Conservation (phyloP, 192 early-diverging fungal genomes). For the Podila epigama region DNA sequence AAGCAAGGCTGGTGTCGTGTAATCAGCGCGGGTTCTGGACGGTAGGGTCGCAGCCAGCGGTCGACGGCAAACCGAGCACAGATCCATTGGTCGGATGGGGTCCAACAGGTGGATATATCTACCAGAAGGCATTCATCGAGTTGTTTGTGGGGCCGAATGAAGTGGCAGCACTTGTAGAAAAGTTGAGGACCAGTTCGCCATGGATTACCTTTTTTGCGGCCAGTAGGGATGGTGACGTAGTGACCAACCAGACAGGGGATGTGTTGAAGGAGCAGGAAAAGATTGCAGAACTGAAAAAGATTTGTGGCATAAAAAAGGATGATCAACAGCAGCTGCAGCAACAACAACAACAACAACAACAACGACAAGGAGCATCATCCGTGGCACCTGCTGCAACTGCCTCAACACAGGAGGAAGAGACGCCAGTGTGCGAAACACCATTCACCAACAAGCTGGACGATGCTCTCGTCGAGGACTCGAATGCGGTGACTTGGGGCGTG, state of each 20-base stretch:
- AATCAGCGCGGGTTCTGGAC: constrained; percentile 78
- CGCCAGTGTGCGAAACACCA: constrained; percentile 59
- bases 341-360: background rate
- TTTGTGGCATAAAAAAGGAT: constrained; percentile 60
- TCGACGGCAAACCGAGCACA: constrained; percentile 72
- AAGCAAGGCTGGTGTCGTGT: constrained; percentile 58
- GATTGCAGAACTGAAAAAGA: constrained; percentile 55
- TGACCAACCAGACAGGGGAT: constrained; percentile 28
- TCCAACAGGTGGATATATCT: constrained; percentile 82
- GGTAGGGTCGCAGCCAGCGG: constrained; percentile 84
- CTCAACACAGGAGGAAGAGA: background rate
- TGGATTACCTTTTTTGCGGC: constrained; percentile 92
- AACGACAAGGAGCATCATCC: background rate
- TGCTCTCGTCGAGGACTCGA: constrained; percentile 62
- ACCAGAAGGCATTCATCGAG: constrained; percentile 89
- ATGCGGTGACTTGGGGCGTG: constrained; percentile 91
- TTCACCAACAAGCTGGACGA: constrained; percentile 54
- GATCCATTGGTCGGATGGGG: constrained; percentile 85
- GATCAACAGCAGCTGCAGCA: constrained; percentile 28
- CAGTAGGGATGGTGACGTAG: constrained; percentile 65
- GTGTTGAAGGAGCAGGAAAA: constrained; percentile 35
- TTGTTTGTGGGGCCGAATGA: constrained; percentile 74
- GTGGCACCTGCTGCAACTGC: background rate
- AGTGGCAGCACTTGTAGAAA: constrained; percentile 59
- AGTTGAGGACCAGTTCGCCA: constrained; percentile 61